Conservation (phyloP, 148 eudicot species). For the Hydrangea macrophylla region DNA sequence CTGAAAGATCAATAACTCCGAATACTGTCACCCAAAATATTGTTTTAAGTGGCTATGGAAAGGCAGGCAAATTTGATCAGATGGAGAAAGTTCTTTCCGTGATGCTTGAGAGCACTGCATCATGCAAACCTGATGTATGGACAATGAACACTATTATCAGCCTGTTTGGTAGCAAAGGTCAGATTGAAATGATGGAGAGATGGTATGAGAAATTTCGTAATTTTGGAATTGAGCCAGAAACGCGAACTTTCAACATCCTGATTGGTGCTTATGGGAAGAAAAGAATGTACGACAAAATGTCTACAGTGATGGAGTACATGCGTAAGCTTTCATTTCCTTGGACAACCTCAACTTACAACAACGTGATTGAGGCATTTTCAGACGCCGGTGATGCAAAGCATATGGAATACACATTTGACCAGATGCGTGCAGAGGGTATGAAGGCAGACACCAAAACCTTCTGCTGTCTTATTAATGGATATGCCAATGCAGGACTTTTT, state of each 20-base stretch:
- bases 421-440: slow-evolving; percentile 93
- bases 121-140: slow-evolving; percentile 87
- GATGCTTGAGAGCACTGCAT: slow-evolving; percentile 71
- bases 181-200: slow-evolving; percentile 87
- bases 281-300: slow-evolving; percentile 90
- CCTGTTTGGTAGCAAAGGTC: slow-evolving; percentile 88
- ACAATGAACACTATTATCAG: slow-evolving; percentile 89
- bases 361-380: slow-evolving; percentile 89
- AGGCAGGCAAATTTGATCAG: slow-evolving; percentile 70
- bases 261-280: slow-evolving; percentile 97
- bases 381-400: slow-evolving; percentile 77
- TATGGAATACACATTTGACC: slow-evolving; percentile 83
- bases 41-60: slow-evolving; percentile 79
- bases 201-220: slow-evolving; percentile 92
- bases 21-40: slow-evolving; percentile 94
- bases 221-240: slow-evolving; percentile 91
- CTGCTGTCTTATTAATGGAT: slow-evolving; percentile 84
- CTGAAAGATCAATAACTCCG: slow-evolving; percentile 50
- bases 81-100: slow-evolving; percentile 77
- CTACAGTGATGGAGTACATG: slow-evolving; percentile 97
- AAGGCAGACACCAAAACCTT: slow-evolving; percentile 84
- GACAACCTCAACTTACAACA: slow-evolving; percentile 98
- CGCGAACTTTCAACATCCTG: slow-evolving; percentile 87
- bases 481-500: slow-evolving; percentile 70
- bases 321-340: slow-evolving; percentile 84